Evolutionary conservation across 2,329 filamentous ascomycete genomes (phyloP).

Genomic region (Fusarium sp.): DNA sequence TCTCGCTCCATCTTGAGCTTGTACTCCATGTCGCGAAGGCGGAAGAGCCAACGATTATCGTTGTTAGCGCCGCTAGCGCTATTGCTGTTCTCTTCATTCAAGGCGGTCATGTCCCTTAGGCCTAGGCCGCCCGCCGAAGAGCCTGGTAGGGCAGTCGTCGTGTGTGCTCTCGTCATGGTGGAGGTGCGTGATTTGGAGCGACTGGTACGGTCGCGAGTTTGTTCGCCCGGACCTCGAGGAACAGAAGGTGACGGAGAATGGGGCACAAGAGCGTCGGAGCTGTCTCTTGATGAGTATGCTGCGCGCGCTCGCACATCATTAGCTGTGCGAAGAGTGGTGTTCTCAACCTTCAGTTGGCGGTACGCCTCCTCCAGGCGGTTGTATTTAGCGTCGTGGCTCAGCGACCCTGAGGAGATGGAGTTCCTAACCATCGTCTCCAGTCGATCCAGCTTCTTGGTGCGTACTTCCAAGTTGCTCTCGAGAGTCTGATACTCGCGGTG

Average conservation of each 20-base stretch:
- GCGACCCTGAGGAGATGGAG: constrained; percentile 64
- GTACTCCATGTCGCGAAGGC: constrained; percentile 87
- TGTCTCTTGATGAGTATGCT: constrained; percentile 56
- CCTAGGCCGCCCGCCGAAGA: constrained; percentile 44
- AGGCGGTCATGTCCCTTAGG: constrained; percentile 48
- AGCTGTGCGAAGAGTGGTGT: constrained; percentile 75
- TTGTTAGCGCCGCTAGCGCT: constrained; percentile 49
- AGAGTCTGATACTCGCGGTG: constrained; percentile 90
- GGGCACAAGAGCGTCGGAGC: constrained; percentile 54
- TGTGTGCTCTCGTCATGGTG: constrained; percentile 50
- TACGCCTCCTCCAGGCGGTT: constrained; percentile 70
- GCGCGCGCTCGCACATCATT: constrained; percentile 68
- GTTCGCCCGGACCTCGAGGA: constrained; percentile 63
- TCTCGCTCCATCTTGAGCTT: constrained; percentile 92
- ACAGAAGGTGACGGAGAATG: constrained; percentile 66
- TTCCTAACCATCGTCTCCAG: constrained; percentile 84
- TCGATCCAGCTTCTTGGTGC: constrained; percentile 87
- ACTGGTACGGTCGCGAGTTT: constrained; percentile 58
- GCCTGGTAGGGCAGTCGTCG: constrained; percentile 46
- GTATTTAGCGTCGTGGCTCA: constrained; percentile 60
- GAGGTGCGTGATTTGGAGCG: constrained; percentile 49
- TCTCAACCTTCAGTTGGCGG: constrained; percentile 72
- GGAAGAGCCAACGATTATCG: constrained; percentile 85
- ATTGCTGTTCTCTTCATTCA: constrained; percentile 38
- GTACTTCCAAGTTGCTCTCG: constrained; percentile 81